Conservation (phyloP, 2,329 filamentous ascomycete genomes). For the Chlorencoelia australis region DNA sequence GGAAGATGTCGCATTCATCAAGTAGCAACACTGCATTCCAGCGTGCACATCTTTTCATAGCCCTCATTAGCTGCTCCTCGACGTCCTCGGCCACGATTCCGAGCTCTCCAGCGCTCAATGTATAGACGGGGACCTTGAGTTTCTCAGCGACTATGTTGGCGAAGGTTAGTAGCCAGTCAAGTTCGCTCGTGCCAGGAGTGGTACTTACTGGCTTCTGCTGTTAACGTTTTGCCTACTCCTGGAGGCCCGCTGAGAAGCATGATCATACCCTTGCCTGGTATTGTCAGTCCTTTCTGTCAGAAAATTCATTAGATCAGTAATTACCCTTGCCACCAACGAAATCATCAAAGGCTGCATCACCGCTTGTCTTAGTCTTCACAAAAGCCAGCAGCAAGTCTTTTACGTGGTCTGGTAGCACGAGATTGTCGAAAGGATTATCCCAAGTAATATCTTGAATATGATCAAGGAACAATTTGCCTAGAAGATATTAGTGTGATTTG, state of each 20-base stretch:
- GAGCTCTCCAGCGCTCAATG: slow-evolving; percentile 36
- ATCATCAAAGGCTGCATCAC: slow-evolving; percentile 36
- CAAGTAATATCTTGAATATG: slow-evolving; percentile 36
- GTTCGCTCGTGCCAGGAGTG: no score
- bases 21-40: slow-evolving; percentile 46
- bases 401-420: slow-evolving; percentile 39
- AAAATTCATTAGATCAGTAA: slow-evolving; percentile 22
- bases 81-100: slow-evolving; percentile 29
- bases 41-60: slow-evolving; percentile 60
- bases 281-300: no score
- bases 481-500: no score
- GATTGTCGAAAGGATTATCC: slow-evolving; percentile 39
- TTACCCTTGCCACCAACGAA: slow-evolving; percentile 43
- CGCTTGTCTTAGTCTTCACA: slow-evolving; percentile 37
- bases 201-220: slow-evolving; percentile 15
- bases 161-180: no score
- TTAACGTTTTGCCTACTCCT: slow-evolving; percentile 34
- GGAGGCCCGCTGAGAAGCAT: slow-evolving; percentile 39
- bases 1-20: slow-evolving; percentile 60
- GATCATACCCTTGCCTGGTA: slow-evolving; percentile 37
- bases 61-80: slow-evolving; percentile 35
- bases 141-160: slow-evolving; percentile 21
- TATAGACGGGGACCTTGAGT: slow-evolving; percentile 15
- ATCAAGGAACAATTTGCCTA: slow-evolving; percentile 40
- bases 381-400: slow-evolving; percentile 43